phyloP scores from a whole-genome alignment of 768 basidiomycete species.

The Porphyrellus cyaneotinctus region DNA sequence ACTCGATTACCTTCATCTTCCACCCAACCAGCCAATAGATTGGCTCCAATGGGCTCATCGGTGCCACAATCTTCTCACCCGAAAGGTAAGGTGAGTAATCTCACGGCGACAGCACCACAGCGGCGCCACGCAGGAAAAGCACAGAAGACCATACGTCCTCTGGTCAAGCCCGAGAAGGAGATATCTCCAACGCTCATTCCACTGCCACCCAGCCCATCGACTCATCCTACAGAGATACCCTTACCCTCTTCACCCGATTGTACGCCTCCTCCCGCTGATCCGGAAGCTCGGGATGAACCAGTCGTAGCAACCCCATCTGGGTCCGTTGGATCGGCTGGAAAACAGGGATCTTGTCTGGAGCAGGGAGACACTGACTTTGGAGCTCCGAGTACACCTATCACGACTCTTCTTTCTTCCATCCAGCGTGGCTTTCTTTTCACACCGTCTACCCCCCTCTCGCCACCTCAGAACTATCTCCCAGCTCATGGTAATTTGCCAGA shows the following conservation, averaged over 20 bases:
- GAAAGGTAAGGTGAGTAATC: slow-evolving; percentile 10
- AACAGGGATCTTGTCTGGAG: slow-evolving; percentile 1
- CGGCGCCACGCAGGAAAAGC: slow-evolving; percentile 6
- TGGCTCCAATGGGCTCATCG: not conserved
- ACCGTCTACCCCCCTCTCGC: slow-evolving; percentile 58
- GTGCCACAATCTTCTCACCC: slow-evolving; percentile 6
- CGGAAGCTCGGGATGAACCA: slow-evolving; percentile 3
- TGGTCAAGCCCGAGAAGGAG: slow-evolving; percentile 14
- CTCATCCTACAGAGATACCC: slow-evolving; percentile 17
- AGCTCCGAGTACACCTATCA: slow-evolving; percentile 57
- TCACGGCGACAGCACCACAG: not conserved
- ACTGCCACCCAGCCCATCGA: slow-evolving; percentile 20
- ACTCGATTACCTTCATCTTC: slow-evolving; percentile 3
- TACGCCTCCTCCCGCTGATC: not conserved
- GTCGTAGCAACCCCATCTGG: not conserved
- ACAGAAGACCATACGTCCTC: slow-evolving; percentile 12
- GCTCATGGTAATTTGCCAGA: not conserved
- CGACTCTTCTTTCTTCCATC: slow-evolving; percentile 56
- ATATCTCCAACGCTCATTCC: slow-evolving; percentile 15
- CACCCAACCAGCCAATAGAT: slow-evolving; percentile 7
- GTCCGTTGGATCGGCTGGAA: not conserved
- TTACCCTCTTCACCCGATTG: slow-evolving; percentile 19
- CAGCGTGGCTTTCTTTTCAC: slow-evolving; percentile 67
- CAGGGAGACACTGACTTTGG: not conserved
- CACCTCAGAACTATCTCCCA: slow-evolving; percentile 43